A percentile compares a stretch with the other conserved stretches of the same genome.
phyloP scores from a whole-genome alignment of 139 green algal genomes.

The Micromonas pusilla region DNA sequence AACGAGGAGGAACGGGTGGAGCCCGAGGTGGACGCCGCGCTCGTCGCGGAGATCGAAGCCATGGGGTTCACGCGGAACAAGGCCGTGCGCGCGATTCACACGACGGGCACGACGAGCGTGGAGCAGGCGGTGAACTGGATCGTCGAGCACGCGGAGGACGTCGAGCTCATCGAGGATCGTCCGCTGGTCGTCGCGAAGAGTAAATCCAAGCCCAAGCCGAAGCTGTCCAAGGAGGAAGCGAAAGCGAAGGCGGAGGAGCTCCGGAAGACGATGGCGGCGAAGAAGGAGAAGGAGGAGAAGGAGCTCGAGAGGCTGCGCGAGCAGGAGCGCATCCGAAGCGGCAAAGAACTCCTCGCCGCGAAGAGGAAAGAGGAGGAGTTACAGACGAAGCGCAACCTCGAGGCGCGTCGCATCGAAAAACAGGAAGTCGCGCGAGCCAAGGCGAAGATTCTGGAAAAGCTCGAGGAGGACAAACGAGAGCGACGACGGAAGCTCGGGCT shows the following conservation, averaged over 20 bases:
- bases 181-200: conserved; percentile 17
- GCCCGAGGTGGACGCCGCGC: conserved; percentile 24
- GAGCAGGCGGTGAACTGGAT: conserved; percentile 69
- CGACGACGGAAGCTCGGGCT: conserved; percentile 73
- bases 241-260: background rate
- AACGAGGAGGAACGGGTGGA: conserved; percentile 47
- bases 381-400: conserved; percentile 47
- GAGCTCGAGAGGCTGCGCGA: conserved; percentile 61
- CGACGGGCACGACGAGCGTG: conserved; percentile 45
- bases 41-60: conserved; percentile 63
- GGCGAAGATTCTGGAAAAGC: conserved; percentile 62
- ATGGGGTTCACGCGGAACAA: conserved; percentile 56
- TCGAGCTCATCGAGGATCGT: conserved; percentile 40
- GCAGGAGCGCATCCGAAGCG: conserved; percentile 48
- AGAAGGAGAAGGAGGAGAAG: conserved; percentile 57
- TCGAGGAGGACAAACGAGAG: conserved; percentile 80
- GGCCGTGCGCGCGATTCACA: conserved; percentile 60
- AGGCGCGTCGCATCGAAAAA: conserved; percentile 49
- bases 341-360: conserved; percentile 57
- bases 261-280: background rate
- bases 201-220: conserved; percentile 43
- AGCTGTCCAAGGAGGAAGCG: conserved; percentile 46
- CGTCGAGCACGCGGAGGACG: conserved; percentile 64
- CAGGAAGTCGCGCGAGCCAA: conserved; percentile 52
- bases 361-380: conserved; percentile 62